Percentiles rank a stretch among this genome's conserved stretches.
Conservation (phyloP, 805 yeast genomes). For the Sugiyamaella floridensis region DNA sequence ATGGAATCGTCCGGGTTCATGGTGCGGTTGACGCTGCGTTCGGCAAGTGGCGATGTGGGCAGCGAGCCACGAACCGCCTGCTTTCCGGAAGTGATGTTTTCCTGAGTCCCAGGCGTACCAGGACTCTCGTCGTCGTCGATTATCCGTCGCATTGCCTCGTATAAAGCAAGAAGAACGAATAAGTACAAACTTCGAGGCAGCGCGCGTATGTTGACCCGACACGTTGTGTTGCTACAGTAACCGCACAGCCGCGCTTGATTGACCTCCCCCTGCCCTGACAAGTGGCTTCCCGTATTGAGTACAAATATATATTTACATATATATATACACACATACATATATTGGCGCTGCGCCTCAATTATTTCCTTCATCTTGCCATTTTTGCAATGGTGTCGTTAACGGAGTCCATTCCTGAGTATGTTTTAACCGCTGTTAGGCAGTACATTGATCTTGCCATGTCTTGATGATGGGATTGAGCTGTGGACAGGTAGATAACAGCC, state of each 20-base stretch:
- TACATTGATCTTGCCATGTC: not conserved
- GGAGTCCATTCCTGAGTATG: conserved; percentile 6
- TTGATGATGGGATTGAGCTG: not conserved
- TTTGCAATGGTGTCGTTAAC: not conserved
- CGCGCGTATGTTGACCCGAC: not conserved
- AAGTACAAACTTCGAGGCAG: not conserved
- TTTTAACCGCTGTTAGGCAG: not conserved
- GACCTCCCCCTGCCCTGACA: not conserved
- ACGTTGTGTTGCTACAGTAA: not conserved
- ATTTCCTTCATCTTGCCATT: no score
- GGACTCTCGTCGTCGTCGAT: not conserved
- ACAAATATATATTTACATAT: no score
- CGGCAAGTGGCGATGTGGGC: not conserved
- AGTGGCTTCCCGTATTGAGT: not conserved
- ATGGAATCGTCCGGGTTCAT: not conserved
- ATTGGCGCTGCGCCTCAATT: no score
- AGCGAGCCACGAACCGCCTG: not conserved
- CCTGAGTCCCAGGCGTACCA: not conserved
- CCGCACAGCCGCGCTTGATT: not conserved
- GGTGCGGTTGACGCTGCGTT: not conserved
- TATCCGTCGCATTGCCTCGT: not conserved
- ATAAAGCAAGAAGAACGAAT: no score
- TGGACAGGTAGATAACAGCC: not conserved
- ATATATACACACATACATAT: no score
- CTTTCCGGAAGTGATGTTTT: not conserved